Percentiles rank a stretch among this genome's conserved stretches.
Conservation (phyloP, 176 grass and related monocot genomes). For the Coix lacrymajobi region DNA sequence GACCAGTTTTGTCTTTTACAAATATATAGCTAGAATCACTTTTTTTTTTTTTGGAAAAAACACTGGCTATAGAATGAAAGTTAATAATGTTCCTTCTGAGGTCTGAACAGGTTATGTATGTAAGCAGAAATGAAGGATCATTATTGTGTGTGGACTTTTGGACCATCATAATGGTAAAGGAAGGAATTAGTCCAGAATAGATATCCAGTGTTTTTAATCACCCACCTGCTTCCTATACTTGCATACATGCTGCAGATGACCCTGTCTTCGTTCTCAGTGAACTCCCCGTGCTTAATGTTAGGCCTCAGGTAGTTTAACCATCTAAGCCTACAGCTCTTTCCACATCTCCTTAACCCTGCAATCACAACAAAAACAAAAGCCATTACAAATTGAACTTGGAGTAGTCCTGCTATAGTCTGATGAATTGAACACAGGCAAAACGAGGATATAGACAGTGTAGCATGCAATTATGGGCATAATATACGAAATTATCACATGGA, state of each 20-base stretch:
- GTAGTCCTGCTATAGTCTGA: not conserved
- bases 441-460: not conserved
- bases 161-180: not conserved
- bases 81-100: too few relatives aligned
- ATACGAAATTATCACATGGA: not conserved
- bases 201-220: not conserved
- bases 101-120: not conserved
- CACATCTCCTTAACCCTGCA: slow-evolving; percentile 83
- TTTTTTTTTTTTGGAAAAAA: too few relatives aligned
- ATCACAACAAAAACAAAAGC: not conserved
- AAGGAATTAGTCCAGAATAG: not conserved
- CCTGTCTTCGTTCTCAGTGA: slow-evolving; percentile 81
- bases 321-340: slow-evolving; percentile 94
- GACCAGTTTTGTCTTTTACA: too few relatives aligned
- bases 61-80: too few relatives aligned
- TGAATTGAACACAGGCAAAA: not conserved
- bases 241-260: slow-evolving; percentile 77
- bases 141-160: not conserved
- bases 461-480: not conserved
- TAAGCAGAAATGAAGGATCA: not conserved
- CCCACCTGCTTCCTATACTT: slow-evolving; percentile 90
- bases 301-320: slow-evolving; percentile 97
- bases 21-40: too few relatives aligned
- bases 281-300: slow-evolving; percentile 90
- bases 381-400: not conserved